phyloP scores from a whole-genome alignment of 2,329 filamentous ascomycete species.

The Cladosporium velox region DNA sequence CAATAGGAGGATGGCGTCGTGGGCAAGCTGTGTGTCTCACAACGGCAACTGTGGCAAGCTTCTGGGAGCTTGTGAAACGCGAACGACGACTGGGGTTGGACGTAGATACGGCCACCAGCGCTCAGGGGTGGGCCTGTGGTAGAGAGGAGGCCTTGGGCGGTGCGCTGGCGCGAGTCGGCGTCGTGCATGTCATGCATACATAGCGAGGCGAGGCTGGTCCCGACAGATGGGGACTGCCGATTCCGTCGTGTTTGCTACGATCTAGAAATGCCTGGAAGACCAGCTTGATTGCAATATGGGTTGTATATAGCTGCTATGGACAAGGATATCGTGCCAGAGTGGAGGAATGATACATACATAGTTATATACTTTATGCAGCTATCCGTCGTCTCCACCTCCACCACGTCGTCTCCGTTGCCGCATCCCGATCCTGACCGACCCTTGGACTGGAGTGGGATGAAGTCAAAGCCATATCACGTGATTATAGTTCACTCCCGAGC shows the following conservation, averaged over 20 bases:
- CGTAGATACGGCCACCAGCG: slow-evolving; percentile 13
- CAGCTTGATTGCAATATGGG: background rate
- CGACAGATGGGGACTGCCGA: slow-evolving; percentile 16
- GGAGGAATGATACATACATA: background rate
- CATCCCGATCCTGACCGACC: slow-evolving; percentile 1
- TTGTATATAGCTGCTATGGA: background rate
- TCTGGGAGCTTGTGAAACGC: slow-evolving; percentile 17
- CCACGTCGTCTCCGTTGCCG: background rate
- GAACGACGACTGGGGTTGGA: slow-evolving; percentile 19
- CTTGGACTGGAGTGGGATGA: background rate
- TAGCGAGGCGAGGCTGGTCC: slow-evolving; percentile 3
- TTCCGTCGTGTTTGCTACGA: slow-evolving; percentile 11
- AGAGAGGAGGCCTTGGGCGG: background rate
- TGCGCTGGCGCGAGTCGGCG: slow-evolving; percentile 20
- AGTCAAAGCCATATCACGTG: slow-evolving; percentile 6
- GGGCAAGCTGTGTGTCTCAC: slow-evolving; percentile 14
- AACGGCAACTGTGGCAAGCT: background rate
- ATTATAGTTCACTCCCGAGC: slow-evolving; percentile 1
- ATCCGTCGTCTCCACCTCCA: background rate
- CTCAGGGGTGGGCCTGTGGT: slow-evolving; percentile 19
- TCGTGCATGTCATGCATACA: slow-evolving; percentile 10
- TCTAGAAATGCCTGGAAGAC: slow-evolving; percentile 1
- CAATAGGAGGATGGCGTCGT: slow-evolving; percentile 13
- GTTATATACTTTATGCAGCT: background rate
- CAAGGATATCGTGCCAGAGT: background rate